Base-by-base conservation (phyloP, 2,329 filamentous ascomycete species). In the Alternaria tenuissima region DNA sequence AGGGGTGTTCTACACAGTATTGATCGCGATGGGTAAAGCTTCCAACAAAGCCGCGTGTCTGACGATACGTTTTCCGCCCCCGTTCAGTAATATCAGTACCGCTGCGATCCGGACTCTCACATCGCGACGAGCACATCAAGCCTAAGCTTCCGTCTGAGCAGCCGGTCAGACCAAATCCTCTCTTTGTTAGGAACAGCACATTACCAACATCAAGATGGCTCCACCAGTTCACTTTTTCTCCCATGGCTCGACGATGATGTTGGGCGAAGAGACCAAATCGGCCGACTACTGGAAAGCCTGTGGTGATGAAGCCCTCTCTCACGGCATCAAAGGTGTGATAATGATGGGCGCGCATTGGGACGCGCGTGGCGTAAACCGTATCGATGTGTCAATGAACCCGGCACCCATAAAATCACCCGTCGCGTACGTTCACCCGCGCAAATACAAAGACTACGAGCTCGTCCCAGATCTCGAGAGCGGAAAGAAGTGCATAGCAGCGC, bases 271-370 rank as follows among this genome's bases (percentile, higher is more conserved):
- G 66, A 86, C 84, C 14, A 74, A 79, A 2, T 88, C 87, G 1
- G 87, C 87, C 11, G 81, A 82, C 20, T 90, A 89, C 77, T 90
- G 88, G 89, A 88, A 89, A 72, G 81, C 84, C 63, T 86, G 84
- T 66, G 88, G 89, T 48, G 87, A 90, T 64, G 85, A 86, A 61
- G 88, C 88, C 3, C 81, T 89, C 6, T 83, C 81, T 6, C 78
- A 86, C 60, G 83, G 83, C 14, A 82, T 90, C 74, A 87, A 89
- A 74, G 86, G 87, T 39, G 79, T 90, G 3, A 79, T 91, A 34
- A 89, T 90, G 72, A 90, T 90, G 88, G 87, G 88, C 44, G 89
- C 89, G 0, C 89, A 91, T 69, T 91, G 89, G 89, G 88, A 87
- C 51, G 82, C 83, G 2, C 72, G 81, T 8, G 82, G 83, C 41